These are phyloP conservation scores for Fusarium virguliforme DNA, from an alignment of 2,329 filamentous ascomycete genomes.

Conservation along the genomic window DNA sequence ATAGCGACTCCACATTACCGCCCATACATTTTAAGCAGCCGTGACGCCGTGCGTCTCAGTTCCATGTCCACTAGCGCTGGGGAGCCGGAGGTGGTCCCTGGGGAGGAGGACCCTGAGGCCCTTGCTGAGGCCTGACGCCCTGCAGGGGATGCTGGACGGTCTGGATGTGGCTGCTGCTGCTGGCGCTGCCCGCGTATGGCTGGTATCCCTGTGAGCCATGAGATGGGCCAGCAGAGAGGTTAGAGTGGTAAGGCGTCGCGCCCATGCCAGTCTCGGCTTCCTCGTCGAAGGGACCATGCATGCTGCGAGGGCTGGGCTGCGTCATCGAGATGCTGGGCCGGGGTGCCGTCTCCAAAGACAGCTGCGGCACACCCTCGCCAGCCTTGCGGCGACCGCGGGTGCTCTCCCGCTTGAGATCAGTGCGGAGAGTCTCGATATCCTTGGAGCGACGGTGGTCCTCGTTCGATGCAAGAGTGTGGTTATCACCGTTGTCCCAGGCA, in stretches of 20 bases:
- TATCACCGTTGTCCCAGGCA: conserved; percentile 49
- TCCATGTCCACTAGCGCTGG: conserved; percentile 47
- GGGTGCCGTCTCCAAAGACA: conserved; percentile 51
- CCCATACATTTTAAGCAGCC: conserved; percentile 33
- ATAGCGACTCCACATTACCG: conserved; percentile 25
- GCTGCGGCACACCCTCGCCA: conserved; percentile 62
- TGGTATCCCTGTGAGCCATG: conserved; percentile 46
- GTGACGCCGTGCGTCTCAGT: conserved; percentile 33
- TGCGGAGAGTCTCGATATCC: conserved; percentile 59
- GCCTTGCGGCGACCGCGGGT: conserved; percentile 66
- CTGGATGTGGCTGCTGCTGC: conserved; percentile 33
- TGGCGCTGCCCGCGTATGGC: conserved; percentile 34
- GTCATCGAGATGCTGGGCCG: conserved; percentile 47
- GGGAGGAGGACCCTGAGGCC: conserved; percentile 43
- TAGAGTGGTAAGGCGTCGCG: conserved; percentile 53
- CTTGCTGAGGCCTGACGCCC: conserved; percentile 34
- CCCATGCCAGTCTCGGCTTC: conserved; percentile 60
- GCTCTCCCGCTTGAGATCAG: conserved; percentile 61
- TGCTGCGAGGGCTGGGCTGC: conserved; percentile 53
- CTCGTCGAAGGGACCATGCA: conserved; percentile 60
- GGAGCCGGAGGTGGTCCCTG: conserved; percentile 51
- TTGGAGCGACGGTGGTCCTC: conserved; percentile 57
- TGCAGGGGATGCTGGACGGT: conserved; percentile 45
- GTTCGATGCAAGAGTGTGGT: conserved; percentile 47
- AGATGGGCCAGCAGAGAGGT: conserved; percentile 45